These are phyloP conservation scores for Microcyclosporella mali DNA, from an alignment of 2,329 filamentous ascomycete species.

Conservation along the genomic window DNA sequence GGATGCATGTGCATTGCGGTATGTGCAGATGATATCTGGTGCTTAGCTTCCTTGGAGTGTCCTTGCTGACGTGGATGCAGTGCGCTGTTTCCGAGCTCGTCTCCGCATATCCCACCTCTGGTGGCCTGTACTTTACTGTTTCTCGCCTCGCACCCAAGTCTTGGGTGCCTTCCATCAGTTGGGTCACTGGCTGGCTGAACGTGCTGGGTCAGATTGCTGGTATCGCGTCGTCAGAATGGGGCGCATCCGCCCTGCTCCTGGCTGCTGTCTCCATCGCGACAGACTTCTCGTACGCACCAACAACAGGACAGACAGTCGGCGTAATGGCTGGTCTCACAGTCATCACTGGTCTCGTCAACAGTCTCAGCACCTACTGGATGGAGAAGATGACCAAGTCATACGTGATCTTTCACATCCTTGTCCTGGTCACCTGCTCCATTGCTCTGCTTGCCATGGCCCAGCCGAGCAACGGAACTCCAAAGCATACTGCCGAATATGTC, in stretches of 20 bases:
- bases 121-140: conserved; percentile 46
- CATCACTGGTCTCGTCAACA: conserved; percentile 50
- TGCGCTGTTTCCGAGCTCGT: conserved; percentile 51
- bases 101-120: conserved; percentile 53
- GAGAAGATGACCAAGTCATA: conserved; percentile 54
- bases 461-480: conserved; percentile 35
- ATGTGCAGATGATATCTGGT: conserved; percentile 2
- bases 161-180: conserved; percentile 47
- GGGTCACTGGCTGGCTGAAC: conserved; percentile 39
- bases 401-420: conserved; percentile 51
- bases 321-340: conserved; percentile 52
- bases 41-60: not conserved
- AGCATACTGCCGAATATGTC: conserved; percentile 48
- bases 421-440: conserved; percentile 48
- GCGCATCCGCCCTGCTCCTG: conserved; percentile 51
- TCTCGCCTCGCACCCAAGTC: conserved; percentile 46
- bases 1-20: conserved; percentile 51
- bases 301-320: conserved; percentile 43
- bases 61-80: conserved; percentile 3
- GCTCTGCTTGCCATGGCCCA: conserved; percentile 45
- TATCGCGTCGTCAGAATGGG: conserved; percentile 53
- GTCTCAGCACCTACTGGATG: conserved; percentile 52
- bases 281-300: conserved; percentile 35
- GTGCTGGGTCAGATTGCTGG: conserved; percentile 48
- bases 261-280: conserved; percentile 48